Base-by-base conservation (phyloP, 2,329 filamentous ascomycete genomes). In the Cordyceps militaris region DNA sequence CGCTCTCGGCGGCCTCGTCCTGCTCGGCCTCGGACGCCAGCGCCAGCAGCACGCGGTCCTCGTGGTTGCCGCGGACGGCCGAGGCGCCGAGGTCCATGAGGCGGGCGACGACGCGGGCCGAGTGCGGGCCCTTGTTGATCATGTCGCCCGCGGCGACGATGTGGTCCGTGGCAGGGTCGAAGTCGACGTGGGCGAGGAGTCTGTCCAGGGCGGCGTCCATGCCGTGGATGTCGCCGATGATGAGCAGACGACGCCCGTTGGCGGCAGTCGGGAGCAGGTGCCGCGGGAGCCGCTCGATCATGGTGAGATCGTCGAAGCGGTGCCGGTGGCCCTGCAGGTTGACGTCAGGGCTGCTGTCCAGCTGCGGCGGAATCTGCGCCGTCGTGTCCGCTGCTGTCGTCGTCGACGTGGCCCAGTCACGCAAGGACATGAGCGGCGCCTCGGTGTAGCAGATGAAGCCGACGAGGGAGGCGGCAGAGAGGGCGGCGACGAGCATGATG, bases 161-260 rank as follows among this genome's bases (percentile, higher is more conserved):
- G 67, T 93, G 88, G 70, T 96, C 93, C 2, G 28, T 63, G 14
- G 59, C 55, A 2, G 56, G 34, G 59, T 86, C 71, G 71, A 90
- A 93, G 16, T 77, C 69, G 23, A 88, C 74, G 66, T 89, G 85
- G 5, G 79, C 69, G 26, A 97, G 79, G 13, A 97, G 78, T 16
- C 77, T 68, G 69, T 78, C 73, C 68, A 90, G 78, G 61, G 91
- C 82, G 13, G 80, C 70, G 64, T 83, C 83, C 76, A 94, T 94
- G 50, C 94, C 94, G 74, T 97, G 93, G 14, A 97, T 90, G 73
- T 99, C 94, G 56, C 94, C 93, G 34, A 97, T 78, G 60, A 97
- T 78, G 34, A 97, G 76, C 24, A 99, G 75, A 19, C 91, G 78
- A 56, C 80, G 83, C 23, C 74, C 65, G 38, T 75, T 73, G 21